phyloP scores from a whole-genome alignment of 2,329 filamentous ascomycete genomes.

The Botrytis squamosa region DNA sequence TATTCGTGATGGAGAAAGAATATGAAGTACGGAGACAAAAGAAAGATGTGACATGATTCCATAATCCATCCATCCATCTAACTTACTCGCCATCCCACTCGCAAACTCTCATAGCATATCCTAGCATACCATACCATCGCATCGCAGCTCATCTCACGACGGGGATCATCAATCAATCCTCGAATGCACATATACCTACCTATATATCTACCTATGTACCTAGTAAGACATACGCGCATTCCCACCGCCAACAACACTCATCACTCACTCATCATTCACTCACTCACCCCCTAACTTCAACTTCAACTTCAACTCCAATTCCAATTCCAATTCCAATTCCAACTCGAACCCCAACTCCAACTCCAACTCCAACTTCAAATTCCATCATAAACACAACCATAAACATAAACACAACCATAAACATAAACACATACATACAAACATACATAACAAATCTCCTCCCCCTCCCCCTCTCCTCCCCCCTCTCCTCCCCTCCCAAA shows the following conservation, averaged over 20 bases:
- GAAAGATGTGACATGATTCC: not conserved
- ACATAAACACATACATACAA: too few species aligned
- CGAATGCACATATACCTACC: not conserved
- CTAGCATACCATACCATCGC: not conserved
- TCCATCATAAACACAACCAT: too few species aligned
- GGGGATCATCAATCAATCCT: not conserved
- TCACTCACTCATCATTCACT: not conserved
- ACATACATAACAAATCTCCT: too few species aligned
- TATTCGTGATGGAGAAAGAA: not conserved
- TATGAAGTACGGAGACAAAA: not conserved
- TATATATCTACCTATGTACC: too few species aligned
- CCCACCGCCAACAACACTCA: not conserved
- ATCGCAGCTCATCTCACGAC: not conserved
- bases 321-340: too few species aligned
- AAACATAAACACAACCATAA: too few species aligned
- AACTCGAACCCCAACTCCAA: too few species aligned
- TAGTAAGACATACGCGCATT: not conserved
- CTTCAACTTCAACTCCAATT: too few species aligned
- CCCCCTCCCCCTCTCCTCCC: not conserved
- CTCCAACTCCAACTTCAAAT: too few species aligned
- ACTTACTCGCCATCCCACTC: not conserved
- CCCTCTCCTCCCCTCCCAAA: not conserved
- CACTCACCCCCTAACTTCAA: not conserved
- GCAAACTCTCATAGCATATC: not conserved
- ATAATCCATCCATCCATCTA: not conserved